These are phyloP conservation scores for Verticillium isaacii DNA, from an alignment of 2,329 filamentous ascomycete genomes.

Conservation along the genomic window DNA sequence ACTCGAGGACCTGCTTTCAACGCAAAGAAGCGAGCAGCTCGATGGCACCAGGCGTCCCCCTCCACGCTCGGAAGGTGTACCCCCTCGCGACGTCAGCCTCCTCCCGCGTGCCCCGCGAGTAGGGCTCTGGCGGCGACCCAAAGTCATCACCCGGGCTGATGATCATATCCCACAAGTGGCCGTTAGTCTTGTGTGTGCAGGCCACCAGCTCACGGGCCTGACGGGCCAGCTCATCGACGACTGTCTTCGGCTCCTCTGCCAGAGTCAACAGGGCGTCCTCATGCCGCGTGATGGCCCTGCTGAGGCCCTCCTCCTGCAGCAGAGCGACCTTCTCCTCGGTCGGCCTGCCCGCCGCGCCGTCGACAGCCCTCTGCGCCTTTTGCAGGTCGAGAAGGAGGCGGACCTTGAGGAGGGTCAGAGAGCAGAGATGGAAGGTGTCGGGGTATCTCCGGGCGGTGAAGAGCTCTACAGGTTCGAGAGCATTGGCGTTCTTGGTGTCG, in stretches of 20 bases:
- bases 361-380: not conserved
- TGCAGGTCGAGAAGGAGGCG: slow-evolving; percentile 19
- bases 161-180: not conserved
- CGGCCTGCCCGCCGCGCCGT: not conserved
- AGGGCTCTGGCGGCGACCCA: not conserved
- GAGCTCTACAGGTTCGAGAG: slow-evolving; percentile 11
- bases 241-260: not conserved
- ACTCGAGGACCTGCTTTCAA: not conserved
- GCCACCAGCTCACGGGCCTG: not conserved
- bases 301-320: not conserved
- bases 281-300: not conserved
- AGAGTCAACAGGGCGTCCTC: not conserved
- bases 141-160: not conserved
- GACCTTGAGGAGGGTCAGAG: not conserved
- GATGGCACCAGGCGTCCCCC: not conserved
- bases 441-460: slow-evolving; percentile 1
- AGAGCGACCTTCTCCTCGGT: not conserved
- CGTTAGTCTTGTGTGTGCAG: not conserved
- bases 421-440: not conserved
- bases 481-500: slow-evolving; percentile 14
- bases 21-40: not conserved
- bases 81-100: not conserved
- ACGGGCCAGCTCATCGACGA: not conserved
- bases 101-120: not conserved
- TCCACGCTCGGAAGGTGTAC: not conserved